Evolutionary conservation across 208 protist genomes (phyloP).

Genomic region (Leishmania tarentolae): DNA sequence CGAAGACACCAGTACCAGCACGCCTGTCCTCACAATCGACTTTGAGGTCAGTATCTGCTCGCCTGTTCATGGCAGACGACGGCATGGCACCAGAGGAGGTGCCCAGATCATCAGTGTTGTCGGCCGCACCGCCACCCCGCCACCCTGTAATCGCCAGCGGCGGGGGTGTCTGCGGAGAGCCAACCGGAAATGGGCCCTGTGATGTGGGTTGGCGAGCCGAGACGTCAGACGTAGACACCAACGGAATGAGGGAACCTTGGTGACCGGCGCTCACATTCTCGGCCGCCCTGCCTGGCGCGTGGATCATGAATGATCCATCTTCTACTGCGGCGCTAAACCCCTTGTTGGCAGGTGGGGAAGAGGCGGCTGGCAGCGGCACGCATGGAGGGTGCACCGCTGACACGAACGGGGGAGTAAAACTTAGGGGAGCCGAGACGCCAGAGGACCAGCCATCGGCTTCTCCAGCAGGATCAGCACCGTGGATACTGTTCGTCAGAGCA

Average conservation of each 20-base stretch:
- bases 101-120: not conserved
- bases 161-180: slow-evolving; percentile 4
- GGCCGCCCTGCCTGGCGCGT: not conserved
- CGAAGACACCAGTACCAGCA: not conserved
- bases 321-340: not conserved
- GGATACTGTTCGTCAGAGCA: not conserved
- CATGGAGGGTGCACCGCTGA: not conserved
- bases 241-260: not conserved
- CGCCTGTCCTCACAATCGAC: not conserved
- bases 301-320: not conserved
- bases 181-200: not conserved
- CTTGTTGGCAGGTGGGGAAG: not conserved
- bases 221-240: not conserved
- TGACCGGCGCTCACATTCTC: not conserved
- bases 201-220: not conserved
- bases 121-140: slow-evolving; percentile 8
- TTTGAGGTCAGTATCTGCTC: not conserved
- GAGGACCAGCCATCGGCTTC: slow-evolving; percentile 1
- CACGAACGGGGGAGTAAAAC: not conserved
- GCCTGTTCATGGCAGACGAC: not conserved
- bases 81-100: not conserved
- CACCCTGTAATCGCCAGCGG: slow-evolving; percentile 11
- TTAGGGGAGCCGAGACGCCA: not conserved
- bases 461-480: not conserved
- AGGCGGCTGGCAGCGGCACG: not conserved